Evolutionary conservation across 2,329 filamentous ascomycete species (phyloP).

Genomic region (Alternaria hordeiaustralica): DNA sequence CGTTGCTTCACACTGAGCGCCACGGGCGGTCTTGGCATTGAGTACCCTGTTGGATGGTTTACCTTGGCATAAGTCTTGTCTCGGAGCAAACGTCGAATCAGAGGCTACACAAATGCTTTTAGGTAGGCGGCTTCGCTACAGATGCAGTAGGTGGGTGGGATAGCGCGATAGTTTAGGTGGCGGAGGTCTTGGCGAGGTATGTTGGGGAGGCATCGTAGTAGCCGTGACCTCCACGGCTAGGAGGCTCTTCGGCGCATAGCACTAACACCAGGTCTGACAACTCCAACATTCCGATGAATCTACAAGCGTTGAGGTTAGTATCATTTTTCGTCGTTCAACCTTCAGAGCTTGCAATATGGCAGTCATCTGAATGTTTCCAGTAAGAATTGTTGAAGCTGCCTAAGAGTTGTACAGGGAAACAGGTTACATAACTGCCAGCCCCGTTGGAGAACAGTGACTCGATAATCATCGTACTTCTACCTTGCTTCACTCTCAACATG

Average conservation of each 20-base stretch:
- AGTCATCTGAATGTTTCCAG: neutral
- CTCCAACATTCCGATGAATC: neutral
- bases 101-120: conserved; percentile 1
- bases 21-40: conserved; percentile 26
- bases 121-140: neutral
- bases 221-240: neutral
- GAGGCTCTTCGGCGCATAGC: neutral
- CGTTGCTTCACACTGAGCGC: neutral
- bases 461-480: neutral
- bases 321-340: neutral
- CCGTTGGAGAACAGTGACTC: neutral
- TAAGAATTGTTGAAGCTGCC: neutral
- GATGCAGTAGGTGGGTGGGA: conserved; percentile 11
- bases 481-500: conserved; percentile 1
- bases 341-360: neutral
- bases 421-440: neutral
- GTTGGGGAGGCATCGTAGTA: neutral
- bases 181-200: conserved; percentile 27
- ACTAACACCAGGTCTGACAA: neutral
- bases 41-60: conserved; percentile 40
- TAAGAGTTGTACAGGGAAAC: neutral
- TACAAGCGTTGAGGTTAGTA: neutral
- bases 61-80: conserved; percentile 23
- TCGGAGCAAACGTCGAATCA: conserved; percentile 16
- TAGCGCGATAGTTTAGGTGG: conserved; percentile 2